Percentiles rank a stretch among this genome's conserved stretches.
Conservation (phyloP, 352 stramenopile genomes). For the Phytophthora pseudosyringae region DNA sequence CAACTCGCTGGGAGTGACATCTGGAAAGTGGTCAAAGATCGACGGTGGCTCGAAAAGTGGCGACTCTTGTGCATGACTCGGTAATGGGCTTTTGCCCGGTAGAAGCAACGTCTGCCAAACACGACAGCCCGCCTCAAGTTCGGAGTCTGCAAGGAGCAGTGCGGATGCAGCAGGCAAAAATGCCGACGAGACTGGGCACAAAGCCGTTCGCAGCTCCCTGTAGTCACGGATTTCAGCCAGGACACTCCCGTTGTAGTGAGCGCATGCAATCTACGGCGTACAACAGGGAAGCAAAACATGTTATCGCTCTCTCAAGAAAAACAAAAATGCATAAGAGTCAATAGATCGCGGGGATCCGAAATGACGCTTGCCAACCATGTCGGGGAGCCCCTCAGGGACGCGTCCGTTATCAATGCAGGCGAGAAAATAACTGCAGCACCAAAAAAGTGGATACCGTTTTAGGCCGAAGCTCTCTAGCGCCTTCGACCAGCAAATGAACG, state of each 20-base stretch:
- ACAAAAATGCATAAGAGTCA: background rate
- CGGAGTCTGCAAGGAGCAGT: slow-evolving; percentile 4
- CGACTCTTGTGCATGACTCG: slow-evolving; percentile 11
- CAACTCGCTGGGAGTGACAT: slow-evolving; percentile 36
- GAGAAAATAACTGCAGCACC: slow-evolving; percentile 62
- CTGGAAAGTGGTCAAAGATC: slow-evolving; percentile 40
- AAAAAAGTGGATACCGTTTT: slow-evolving; percentile 23
- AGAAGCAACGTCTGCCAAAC: slow-evolving; percentile 32
- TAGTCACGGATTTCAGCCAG: slow-evolving; percentile 51
- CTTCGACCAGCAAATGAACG: slow-evolving; percentile 13
- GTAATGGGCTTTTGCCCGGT: slow-evolving; percentile 18
- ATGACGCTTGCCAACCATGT: slow-evolving; percentile 50
- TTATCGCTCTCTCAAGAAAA: slow-evolving; percentile 16
- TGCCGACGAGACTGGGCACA: slow-evolving; percentile 48
- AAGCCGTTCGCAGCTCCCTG: slow-evolving; percentile 19
- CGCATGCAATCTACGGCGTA: slow-evolving; percentile 31
- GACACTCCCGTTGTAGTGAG: slow-evolving; percentile 29
- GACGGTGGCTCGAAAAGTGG: slow-evolving; percentile 23
- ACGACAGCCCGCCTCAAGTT: slow-evolving; percentile 10
- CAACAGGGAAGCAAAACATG: slow-evolving; percentile 6
- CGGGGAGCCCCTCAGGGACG: slow-evolving; percentile 59
- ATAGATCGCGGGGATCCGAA: slow-evolving; percentile 12
- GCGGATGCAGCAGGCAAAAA: slow-evolving; percentile 32
- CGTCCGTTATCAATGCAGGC: slow-evolving; percentile 57
- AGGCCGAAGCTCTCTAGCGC: slow-evolving; percentile 8